Base-by-base conservation (phyloP, 169 alveolate species). In the Cardiosporidium cionae region DNA sequence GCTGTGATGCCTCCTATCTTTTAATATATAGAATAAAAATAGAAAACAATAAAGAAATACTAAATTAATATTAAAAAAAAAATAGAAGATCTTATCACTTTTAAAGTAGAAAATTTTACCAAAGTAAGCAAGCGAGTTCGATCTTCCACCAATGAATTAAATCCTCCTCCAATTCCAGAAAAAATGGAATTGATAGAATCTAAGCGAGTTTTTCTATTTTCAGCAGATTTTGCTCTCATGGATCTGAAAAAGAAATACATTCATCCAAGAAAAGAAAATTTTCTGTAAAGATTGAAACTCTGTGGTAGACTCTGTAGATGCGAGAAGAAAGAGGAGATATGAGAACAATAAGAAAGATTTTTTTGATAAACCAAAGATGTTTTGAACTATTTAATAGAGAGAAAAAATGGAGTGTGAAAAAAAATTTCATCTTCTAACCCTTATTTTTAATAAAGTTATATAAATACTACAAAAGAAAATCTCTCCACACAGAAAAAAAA, bases 181-280 rank as follows among this genome's bases (percentile, higher is more conserved):
- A 92, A 90, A 37, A 84, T 86, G 37, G 87, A 81, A 67, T 84
- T 80, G 37, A 93, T 77, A 34, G 94, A 89, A 58, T 93, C 96
- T 68, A 93, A 65, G 53, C 88, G 87, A n/a, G 98, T 93, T 82
- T 83, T 87, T 52, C 98, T 80, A 68, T 87, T 93, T 63, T 93
- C 98, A 7, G 89, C 91, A 33, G 96, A 86, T 35, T 88, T 80
- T 29, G 89, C 89, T 72, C 84, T 86, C 91, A 92, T 70, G 76
- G 86, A 82, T 27, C 88, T 78, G 70, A 7, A 6, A 64, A 9
- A n/a, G n/a, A n/a, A n/a, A n/a, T n/a, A n/a, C n/a, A n/a, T n/a
- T n/a, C n/a, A n/a, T n/a, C n/a, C n/a, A n/a, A n/a, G n/a, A n/a
- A n/a, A n/a, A n/a, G n/a, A n/a, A n/a, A n/a, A n/a, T n/a, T n/a